Conservation (phyloP, 83 land plant genomes). For the Thuja plicata region DNA sequence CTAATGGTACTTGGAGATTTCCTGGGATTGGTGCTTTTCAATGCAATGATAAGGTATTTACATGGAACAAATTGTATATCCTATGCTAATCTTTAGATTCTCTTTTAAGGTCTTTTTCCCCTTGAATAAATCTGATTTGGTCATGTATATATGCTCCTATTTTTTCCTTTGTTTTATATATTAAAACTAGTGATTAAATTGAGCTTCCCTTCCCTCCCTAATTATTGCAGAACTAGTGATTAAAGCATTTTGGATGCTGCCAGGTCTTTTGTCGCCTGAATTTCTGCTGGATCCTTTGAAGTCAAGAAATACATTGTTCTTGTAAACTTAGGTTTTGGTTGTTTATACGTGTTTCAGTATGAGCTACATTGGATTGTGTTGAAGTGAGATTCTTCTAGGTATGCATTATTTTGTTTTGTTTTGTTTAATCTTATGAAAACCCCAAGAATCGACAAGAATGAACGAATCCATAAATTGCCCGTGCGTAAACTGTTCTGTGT, state of each 20-base stretch:
- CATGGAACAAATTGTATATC: neutral
- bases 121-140: too few species aligned
- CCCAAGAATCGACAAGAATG: neutral
- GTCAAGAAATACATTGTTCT: neutral
- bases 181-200: neutral
- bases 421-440: neutral
- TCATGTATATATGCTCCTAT: too few species aligned
- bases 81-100: neutral
- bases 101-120: neutral
- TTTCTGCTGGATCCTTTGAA: neutral
- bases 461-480: neutral
- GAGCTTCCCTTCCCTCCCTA: neutral
- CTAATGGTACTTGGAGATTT: constrained; percentile 74
- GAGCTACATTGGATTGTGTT: neutral
- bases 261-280: neutral
- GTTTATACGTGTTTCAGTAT: neutral
- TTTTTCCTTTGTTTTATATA: neutral
- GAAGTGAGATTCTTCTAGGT: neutral
- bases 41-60: constrained; percentile 74
- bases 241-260: neutral
- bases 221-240: too few species aligned
- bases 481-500: neutral
- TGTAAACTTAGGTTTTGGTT: neutral
- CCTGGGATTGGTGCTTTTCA: constrained; percentile 94
- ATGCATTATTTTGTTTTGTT: neutral